Percentiles rank a stretch among this genome's conserved stretches.
Evolutionary conservation across 768 basidiomycete species (phyloP).

Genomic region (Crucibulum laeve): DNA sequence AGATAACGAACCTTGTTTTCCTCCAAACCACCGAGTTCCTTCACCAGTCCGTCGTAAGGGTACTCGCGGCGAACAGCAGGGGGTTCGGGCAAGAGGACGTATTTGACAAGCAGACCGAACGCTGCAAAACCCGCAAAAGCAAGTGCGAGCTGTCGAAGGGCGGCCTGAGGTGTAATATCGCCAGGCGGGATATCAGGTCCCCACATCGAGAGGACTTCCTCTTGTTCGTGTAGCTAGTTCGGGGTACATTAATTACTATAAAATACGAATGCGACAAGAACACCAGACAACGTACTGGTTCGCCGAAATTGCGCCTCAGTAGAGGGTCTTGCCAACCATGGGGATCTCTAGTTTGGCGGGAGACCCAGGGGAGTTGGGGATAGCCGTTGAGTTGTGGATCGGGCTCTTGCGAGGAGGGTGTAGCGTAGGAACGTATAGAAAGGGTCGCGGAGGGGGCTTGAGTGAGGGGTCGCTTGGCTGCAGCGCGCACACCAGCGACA

Average conservation of each 20-base stretch:
- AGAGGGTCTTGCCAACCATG: constrained; percentile 74
- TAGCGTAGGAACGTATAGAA: constrained; percentile 26
- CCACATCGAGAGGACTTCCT: constrained; percentile 85
- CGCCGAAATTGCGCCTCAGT: constrained; percentile 78
- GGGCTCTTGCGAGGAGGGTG: constrained; percentile 27
- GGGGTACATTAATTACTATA: constrained; percentile 11
- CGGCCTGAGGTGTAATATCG: constrained; percentile 46
- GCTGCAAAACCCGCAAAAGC: constrained; percentile 60
- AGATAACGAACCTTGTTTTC: constrained; percentile 54
- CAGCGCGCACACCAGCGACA: constrained; percentile 25
- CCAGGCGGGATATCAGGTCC: constrained; percentile 67
- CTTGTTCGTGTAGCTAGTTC: constrained; percentile 69
- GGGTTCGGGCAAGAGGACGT: constrained; percentile 50
- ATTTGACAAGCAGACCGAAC: constrained; percentile 57
- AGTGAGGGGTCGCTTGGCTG: constrained; percentile 15
- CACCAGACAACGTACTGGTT: constrained; percentile 47
- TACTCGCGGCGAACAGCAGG: constrained; percentile 72
- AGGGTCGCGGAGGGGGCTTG: constrained; percentile 8
- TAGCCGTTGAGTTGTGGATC: constrained; percentile 75
- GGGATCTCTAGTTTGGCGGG: constrained; percentile 59
- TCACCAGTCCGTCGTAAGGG: constrained; percentile 70
- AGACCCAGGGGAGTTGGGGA: constrained; percentile 64
- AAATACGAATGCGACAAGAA: constrained; percentile 5
- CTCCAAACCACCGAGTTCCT: constrained; percentile 74
- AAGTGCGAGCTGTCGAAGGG: constrained; percentile 61